phyloP scores from a whole-genome alignment of 2,329 filamentous ascomycete species.

The Colletotrichum magnum region DNA sequence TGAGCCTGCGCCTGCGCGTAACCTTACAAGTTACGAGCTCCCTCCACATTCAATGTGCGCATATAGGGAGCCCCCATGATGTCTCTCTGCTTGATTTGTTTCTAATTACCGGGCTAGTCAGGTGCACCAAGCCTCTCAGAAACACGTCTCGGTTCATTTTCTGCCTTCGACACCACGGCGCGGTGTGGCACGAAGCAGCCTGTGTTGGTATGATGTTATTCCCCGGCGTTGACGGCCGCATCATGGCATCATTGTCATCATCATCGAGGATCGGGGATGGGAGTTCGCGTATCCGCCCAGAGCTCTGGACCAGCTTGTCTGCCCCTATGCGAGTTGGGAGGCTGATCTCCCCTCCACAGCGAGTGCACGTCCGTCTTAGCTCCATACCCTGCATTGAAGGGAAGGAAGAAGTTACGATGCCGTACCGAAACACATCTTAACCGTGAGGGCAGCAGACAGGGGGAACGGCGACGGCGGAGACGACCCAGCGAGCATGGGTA shows the following conservation, averaged over 20 bases:
- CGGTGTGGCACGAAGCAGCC: background rate
- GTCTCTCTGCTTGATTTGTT: background rate
- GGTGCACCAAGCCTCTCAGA: slow-evolving; percentile 18
- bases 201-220: slow-evolving; percentile 17
- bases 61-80: background rate
- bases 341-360: slow-evolving; percentile 13
- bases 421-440: slow-evolving; percentile 11
- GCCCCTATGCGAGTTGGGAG: background rate
- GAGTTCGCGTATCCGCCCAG: background rate
- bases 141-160: slow-evolving; percentile 15
- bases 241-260: slow-evolving; percentile 23
- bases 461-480: slow-evolving; percentile 6
- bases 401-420: background rate
- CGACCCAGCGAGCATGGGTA: slow-evolving; percentile 13
- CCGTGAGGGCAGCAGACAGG: slow-evolving; percentile 19
- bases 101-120: slow-evolving; percentile 17
- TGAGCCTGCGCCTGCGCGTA: background rate
- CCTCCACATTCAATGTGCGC: too few relatives aligned
- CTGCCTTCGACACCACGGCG: background rate
- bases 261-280: background rate
- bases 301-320: slow-evolving; percentile 13
- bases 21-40: background rate
- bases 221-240: slow-evolving; percentile 4
- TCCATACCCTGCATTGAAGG: slow-evolving; percentile 25
- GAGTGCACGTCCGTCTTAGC: slow-evolving; percentile 13